Evolutionary conservation across 1,139 yeast genomes (phyloP).

Genomic region (Pichia sp.): DNA sequence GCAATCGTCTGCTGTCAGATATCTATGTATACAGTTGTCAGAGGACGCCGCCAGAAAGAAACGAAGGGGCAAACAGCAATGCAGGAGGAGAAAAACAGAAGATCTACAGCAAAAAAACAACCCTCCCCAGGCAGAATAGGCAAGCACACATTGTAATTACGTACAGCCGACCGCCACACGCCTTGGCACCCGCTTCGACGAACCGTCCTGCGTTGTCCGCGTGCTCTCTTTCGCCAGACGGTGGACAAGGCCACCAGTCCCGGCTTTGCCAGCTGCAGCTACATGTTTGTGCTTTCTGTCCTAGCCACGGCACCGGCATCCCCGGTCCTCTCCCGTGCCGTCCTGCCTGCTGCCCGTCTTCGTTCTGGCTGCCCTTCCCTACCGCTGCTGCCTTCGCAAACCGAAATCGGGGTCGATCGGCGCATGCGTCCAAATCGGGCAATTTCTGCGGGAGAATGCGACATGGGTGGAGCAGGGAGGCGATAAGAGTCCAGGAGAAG

Average conservation of each 20-base stretch:
- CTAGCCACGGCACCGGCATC: neutral
- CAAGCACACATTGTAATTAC: neutral
- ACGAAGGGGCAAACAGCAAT: neutral
- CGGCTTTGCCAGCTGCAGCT: too few relatives aligned
- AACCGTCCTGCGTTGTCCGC: too few relatives aligned
- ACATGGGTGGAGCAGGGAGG: neutral
- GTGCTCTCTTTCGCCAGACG: too few relatives aligned
- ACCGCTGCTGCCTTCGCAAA: too few relatives aligned
- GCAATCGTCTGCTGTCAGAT: neutral
- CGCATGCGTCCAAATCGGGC: too few relatives aligned
- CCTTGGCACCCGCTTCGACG: too few relatives aligned
- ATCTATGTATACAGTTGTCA: neutral
- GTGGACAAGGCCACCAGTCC: too few relatives aligned
- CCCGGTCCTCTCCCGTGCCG: neutral
- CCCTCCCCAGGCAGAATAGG: neutral
- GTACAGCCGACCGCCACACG: neutral
- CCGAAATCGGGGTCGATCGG: too few relatives aligned
- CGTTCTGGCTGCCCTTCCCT: neutral
- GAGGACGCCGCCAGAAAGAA: neutral
- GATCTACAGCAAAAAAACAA: neutral
- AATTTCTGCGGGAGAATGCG: too few relatives aligned
- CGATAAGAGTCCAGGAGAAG: neutral
- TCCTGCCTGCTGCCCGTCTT: neutral
- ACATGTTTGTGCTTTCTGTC: too few relatives aligned
- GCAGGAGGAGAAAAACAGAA: neutral